Evolutionary conservation across 768 basidiomycete genomes (phyloP), one percentile per base, ranked within the genome.

Genomic region (button mushroom (Agaricus bisporus)): DNA sequence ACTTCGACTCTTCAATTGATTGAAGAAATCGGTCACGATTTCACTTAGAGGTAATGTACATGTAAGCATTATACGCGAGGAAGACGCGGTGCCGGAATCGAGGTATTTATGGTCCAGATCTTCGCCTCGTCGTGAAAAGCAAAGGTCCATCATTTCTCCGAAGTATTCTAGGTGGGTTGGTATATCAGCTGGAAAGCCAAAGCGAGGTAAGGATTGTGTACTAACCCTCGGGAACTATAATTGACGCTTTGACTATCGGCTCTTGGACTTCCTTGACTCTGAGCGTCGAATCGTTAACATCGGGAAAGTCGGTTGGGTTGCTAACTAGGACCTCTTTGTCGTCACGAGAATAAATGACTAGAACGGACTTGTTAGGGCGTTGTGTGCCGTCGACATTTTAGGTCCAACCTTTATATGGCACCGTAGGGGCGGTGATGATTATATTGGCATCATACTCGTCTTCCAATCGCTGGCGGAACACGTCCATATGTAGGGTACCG

Each of bases 231-330:
- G 97, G 97, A 18, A 93, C 87, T 58, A 98, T 91, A 63, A 99
- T 95, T 1, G 88, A 88, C 9, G 95, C 93, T 58, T 86, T 88
- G 41, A 98, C 93, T 50, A 94, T 80, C 0, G 97, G 97, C 66
- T 98, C 97, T 61, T 91, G 88, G 12, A 98, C 77, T 59, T 87
- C 82, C 58, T 76, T 79, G 18, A 95, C 83, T 55, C 78, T 80
- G 32, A 73, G 65, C 17, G 77, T 67, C 25, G 73, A 68, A 56
- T 95, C 88, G 15, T 76, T 70, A 14, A 79, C 75, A 49, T 98
- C 95, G 1, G 97, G 97, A 64, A 99, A 99, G 58, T 97, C 90
- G 1, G 89, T 91, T 15, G 97, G 95, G 66, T 97, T 98, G 67
- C 93, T 93, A 63, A 99, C 76, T 42, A 78, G 69, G 20, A 76